Evolutionary conservation across 352 stramenopile species (phyloP), one percentile per base, ranked within the genome.

Genomic region (Phytophthora litchii): DNA sequence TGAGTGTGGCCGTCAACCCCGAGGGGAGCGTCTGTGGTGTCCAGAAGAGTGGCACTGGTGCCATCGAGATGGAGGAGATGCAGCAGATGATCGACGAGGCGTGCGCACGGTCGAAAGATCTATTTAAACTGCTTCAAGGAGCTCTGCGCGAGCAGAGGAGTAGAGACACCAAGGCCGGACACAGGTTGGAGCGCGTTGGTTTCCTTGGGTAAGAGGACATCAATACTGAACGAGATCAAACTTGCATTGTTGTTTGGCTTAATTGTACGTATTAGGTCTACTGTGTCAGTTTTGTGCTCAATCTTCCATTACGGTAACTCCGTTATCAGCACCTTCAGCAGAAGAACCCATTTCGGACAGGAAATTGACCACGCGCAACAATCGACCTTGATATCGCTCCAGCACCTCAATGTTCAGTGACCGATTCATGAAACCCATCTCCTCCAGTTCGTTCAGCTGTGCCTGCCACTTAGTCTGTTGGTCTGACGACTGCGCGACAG

Each of bases 351-450:
- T 67, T 60, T 93, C 85, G 8, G 85, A 92, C 44, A 95, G 58
- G 45, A 80, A 90, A 40, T 94, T 94, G 25, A 95, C 83, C 3
- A 93, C 85, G n/a, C 85, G 80, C 23, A 94, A 58, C 48, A 95
- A 54, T 1, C 87, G 80, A 11, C 85, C 85, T 54, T 93, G 85
- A 58, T 95, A 94, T 31, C 80, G 80, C 47, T 93, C 85, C 4
- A 94, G 73, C 37, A 92, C 63, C 34, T 83, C 55, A 12, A 93
- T 66, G 54, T 92, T 94, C 17, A 87, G 59, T 6, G 70, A 47
- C 27, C 64, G 67, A 60, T 94, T 74, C 16, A 69, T 75, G 53
- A 95, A 95, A 3, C 85, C 85, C 80, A 93, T 91, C 12, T 58
- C 55, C 17, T 80, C 74, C 5, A 93, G 72, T 40, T 93, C 82